Conservation (phyloP, 768 basidiomycete genomes). For the Favolaschia claudopus region DNA sequence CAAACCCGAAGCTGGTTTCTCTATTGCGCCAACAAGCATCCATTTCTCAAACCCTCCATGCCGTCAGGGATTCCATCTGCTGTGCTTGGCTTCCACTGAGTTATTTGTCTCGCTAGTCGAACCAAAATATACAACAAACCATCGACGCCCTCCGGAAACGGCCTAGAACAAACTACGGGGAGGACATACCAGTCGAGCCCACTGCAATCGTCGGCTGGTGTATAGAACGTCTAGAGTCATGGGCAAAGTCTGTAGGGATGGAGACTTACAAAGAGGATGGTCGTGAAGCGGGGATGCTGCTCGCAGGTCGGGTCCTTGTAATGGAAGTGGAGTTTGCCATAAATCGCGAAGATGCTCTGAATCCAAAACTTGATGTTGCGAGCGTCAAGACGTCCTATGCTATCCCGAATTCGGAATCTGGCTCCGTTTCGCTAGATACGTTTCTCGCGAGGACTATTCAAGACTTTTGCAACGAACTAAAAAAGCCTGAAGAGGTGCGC, state of each 20-base stretch:
- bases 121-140: slow-evolving; percentile 59
- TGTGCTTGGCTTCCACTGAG: slow-evolving; percentile 24
- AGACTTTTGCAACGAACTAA: slow-evolving; percentile 66
- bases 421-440: slow-evolving; percentile 64
- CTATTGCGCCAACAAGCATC: slow-evolving; percentile 69
- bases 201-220: slow-evolving; percentile 61
- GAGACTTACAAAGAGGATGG: slow-evolving; percentile 74
- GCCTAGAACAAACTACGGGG: slow-evolving; percentile 60
- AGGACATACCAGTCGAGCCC: slow-evolving; percentile 65
- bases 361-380: slow-evolving; percentile 52
- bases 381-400: slow-evolving; percentile 81
- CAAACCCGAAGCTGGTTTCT: slow-evolving; percentile 73
- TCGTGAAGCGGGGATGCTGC: slow-evolving; percentile 59
- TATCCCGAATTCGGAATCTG: slow-evolving; percentile 50
- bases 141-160: slow-evolving; percentile 56
- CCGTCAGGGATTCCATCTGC: slow-evolving; percentile 47
- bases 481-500: slow-evolving; percentile 57
- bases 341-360: slow-evolving; percentile 43
- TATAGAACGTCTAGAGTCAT: slow-evolving; percentile 62
- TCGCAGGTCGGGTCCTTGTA: slow-evolving; percentile 84
- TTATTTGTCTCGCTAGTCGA: slow-evolving; percentile 49
- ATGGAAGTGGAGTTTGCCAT: slow-evolving; percentile 75
- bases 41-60: slow-evolving; percentile 58
- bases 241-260: slow-evolving; percentile 74
- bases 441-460: slow-evolving; percentile 66